Base-by-base conservation (phyloP, 1,284 basidiomycete genomes). In the Irpex sp. region DNA sequence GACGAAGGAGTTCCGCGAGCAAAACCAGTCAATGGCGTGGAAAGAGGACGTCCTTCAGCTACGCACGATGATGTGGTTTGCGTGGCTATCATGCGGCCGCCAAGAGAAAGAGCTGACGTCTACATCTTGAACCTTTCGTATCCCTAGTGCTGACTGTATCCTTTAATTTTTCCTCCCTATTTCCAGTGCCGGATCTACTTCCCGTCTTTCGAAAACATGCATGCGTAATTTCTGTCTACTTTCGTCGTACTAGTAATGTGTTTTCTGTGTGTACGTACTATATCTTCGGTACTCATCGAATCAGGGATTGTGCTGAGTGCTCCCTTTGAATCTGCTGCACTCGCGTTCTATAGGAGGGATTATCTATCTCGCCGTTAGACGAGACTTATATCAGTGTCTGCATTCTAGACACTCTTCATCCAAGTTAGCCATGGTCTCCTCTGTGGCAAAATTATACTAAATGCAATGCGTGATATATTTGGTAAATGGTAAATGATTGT, bases 41-140 rank as follows among this genome's bases (percentile, higher is more conserved):
- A 96, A 96, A 75, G 91, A 96, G 71, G 95, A 98, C 70, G 91
- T 96, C 3, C 78, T 98, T 66, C 94, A 96, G 76, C 79, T 98
- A 66, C 83, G 90, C 68, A 91, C 88, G 61, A 94, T 94, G 83
- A 89, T 96, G 85, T 96, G 94, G 93, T 95, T 88, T 71, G 90
- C 90, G 45, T 93, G 92, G 92, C 73, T 89, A 65, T 88, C 86
- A 45, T 90, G 88, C 64, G 70, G 72, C 61, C 75, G 77, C 52
- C 80, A 82, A 66, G 80, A 82, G 65, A 78, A 77, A 66, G 77
- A 79, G 65, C 71, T 74, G 71, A 74, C 28, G 59, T 36, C 28
- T 55, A 23, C 35, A 51, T 47, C 52, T 39, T 58, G 49, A 23
- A 47, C 37, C 18, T 39, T 35, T 55, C 19, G 37, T 54, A 9